Evolutionary conservation across 2,329 filamentous ascomycete species (phyloP).

Genomic region (Purpureocillium lavendulum): DNA sequence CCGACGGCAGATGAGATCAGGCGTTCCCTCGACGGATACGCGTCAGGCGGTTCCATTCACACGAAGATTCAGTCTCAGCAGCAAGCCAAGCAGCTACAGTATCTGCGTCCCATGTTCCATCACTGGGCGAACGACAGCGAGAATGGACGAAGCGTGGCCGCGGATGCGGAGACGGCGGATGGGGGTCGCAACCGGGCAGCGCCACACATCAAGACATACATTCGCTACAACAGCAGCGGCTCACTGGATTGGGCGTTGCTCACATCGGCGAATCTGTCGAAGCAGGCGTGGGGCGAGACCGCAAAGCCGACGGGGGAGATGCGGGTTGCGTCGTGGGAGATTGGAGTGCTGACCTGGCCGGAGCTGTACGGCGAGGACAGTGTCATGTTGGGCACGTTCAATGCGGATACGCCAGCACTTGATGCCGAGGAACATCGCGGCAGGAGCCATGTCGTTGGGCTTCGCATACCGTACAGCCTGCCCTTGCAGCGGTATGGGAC

Average conservation of each 20-base stretch:
- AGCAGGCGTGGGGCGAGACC: conserved; percentile 77
- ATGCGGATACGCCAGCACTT: conserved; percentile 44
- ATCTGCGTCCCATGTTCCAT: conserved; percentile 60
- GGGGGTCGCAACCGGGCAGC: conserved; percentile 61
- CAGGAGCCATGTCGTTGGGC: conserved; percentile 44
- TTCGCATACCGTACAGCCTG: conserved; percentile 76
- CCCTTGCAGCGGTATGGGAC: conserved; percentile 59
- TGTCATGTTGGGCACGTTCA: conserved; percentile 62
- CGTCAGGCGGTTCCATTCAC: conserved; percentile 72
- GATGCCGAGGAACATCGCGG: conserved; percentile 11
- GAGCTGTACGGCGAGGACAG: conserved; percentile 39
- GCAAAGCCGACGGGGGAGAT: conserved; percentile 49
- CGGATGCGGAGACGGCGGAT: conserved; percentile 24
- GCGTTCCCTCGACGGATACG: conserved; percentile 67
- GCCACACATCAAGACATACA: conserved; percentile 86
- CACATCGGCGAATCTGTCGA: conserved; percentile 87
- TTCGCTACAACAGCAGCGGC: conserved; percentile 47
- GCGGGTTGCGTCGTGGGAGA: conserved; percentile 72
- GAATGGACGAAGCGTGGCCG: conserved; percentile 19
- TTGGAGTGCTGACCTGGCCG: conserved; percentile 79
- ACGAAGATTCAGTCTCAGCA: conserved; percentile 63
- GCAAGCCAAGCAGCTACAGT: conserved; percentile 66
- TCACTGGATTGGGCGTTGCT: conserved; percentile 76
- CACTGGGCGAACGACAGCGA: conserved; percentile 64
- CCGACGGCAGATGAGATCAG: conserved; percentile 75